Conservation (phyloP, 208 protist genomes). For the Acanthamoeba castellanii region DNA sequence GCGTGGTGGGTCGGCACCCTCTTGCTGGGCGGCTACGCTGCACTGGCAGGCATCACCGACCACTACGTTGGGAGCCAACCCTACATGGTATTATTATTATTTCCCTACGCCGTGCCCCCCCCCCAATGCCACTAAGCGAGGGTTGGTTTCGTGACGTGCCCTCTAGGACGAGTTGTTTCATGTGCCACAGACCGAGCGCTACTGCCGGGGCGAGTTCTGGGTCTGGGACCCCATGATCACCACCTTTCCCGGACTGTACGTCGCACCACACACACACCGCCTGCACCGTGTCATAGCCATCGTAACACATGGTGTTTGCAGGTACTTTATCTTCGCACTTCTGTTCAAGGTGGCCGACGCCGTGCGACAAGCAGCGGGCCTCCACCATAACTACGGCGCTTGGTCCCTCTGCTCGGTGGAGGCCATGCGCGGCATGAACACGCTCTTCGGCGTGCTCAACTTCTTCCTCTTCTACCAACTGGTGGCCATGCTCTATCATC, state of each 20-base stretch:
- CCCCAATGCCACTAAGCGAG: not conserved
- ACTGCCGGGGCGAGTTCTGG: conserved; percentile 40
- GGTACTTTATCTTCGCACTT: conserved; percentile 7
- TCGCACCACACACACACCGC: not conserved
- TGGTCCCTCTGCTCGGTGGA: not conserved
- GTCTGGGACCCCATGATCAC: conserved; percentile 80
- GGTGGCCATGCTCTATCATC: not conserved
- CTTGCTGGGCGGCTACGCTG: not conserved
- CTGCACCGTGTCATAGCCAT: not conserved
- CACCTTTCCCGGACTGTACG: conserved; percentile 75
- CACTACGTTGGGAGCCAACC: not conserved
- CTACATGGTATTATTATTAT: conserved; percentile 20
- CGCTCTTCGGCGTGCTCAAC: conserved; percentile 55
- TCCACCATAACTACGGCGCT: not conserved
- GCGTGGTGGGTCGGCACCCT: not conserved
- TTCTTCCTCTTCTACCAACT: conserved; percentile 60
- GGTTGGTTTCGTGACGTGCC: too few species aligned
- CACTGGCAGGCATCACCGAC: not conserved
- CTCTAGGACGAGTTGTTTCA: conserved; percentile 75
- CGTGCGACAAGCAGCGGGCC: not conserved
- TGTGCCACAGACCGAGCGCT: conserved; percentile 64
- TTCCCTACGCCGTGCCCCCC: not conserved
- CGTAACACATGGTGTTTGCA: not conserved
- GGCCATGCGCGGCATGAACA: conserved; percentile 59
- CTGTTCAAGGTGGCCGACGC: not conserved